These are phyloP conservation scores for Chaetomium sp. DNA, from an alignment of 2,329 filamentous ascomycete genomes.

Conservation along the genomic window DNA sequence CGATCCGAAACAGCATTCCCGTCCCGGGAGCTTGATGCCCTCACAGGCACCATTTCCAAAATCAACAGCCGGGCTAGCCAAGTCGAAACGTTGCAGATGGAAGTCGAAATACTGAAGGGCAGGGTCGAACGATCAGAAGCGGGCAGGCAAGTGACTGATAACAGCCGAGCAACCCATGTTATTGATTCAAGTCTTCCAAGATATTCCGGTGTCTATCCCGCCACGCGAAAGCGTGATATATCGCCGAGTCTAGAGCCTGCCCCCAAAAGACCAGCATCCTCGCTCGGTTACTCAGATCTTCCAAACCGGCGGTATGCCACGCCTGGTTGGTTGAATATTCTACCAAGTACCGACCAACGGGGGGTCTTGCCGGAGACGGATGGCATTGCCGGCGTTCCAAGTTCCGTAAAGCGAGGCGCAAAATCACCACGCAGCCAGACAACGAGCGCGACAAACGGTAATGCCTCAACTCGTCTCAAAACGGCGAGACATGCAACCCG, in stretches of 20 bases:
- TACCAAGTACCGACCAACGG: neutral
- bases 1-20: conserved; percentile 31
- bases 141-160: conserved; percentile 16
- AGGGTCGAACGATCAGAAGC: conserved; percentile 43
- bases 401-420: conserved; percentile 11
- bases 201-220: conserved; percentile 4
- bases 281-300: conserved; percentile 31
- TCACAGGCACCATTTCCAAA: conserved; percentile 44
- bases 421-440: neutral
- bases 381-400: neutral
- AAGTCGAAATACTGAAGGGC: conserved; percentile 45
- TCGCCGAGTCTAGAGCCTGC: neutral
- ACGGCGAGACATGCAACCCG: neutral
- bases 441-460: neutral
- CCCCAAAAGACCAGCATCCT: conserved; percentile 35
- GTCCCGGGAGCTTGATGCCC: conserved; percentile 44
- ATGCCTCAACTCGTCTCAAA: neutral
- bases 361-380: neutral
- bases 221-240: conserved; percentile 21
- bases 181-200: neutral
- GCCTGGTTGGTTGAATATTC: neutral
- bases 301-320: conserved; percentile 8
- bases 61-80: conserved; percentile 44
- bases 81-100: conserved; percentile 47
- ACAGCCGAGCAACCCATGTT: neutral